These are phyloP conservation scores for Hansenula sp. DNA, from an alignment of 1,139 yeast genomes.

Conservation along the genomic window DNA sequence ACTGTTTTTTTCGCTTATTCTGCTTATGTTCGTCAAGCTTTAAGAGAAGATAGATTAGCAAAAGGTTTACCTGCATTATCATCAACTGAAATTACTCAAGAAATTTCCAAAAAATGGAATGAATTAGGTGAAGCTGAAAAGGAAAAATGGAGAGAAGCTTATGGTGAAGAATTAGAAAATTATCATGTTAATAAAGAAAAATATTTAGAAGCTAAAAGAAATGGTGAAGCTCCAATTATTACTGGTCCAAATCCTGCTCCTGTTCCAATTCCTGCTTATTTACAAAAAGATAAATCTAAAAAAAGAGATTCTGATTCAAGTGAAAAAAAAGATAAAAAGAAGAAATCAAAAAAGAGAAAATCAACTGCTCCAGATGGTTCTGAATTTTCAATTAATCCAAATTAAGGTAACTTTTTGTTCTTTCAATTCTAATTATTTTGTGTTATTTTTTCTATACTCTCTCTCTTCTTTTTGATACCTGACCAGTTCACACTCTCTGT, in stretches of 20 bases:
- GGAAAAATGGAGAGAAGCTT: conserved; percentile 70
- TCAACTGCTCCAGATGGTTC: conserved; percentile 10
- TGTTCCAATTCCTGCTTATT: conserved; percentile 30
- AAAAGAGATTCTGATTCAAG: conserved; percentile 19
- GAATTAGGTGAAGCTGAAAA: conserved; percentile 62
- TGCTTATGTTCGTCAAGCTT: conserved; percentile 54
- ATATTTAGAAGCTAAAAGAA: conserved; percentile 52
- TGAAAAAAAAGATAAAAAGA: conserved; percentile 37
- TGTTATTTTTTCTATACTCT: background rate
- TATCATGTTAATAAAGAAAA: conserved; percentile 63
- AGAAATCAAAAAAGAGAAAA: conserved; percentile 36
- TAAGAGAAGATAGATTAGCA: conserved; percentile 61
- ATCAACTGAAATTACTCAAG: conserved; percentile 73
- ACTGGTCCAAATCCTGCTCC: conserved; percentile 32
- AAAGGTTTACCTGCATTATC: conserved; percentile 58
- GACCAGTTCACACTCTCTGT: no score
- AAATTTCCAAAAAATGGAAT: conserved; percentile 77
- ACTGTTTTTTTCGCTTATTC: conserved; percentile 81
- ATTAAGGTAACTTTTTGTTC: no score
- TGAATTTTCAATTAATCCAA: background rate
- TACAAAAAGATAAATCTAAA: conserved; percentile 23
- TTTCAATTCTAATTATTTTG: no score
- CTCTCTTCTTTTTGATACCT: background rate
- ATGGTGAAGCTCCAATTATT: conserved; percentile 27
- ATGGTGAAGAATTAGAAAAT: conserved; percentile 56